Evolutionary conservation across 176 grass and related monocot genomes (phyloP).

Genomic region (sorghum (Sorghum bicolor)): Sorghum_bicolor_NCBIv3 NC_012877.2:4881501-4882000

Average conservation of each 20-base stretch:
- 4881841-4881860: neutral
- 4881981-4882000: neutral
- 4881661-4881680: conserved; percentile 19
- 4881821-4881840: neutral
- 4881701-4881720: conserved; percentile 2
- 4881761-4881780: neutral
- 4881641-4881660: conserved; percentile 4
- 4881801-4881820: neutral
- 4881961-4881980: neutral
- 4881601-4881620: neutral
- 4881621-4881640: neutral
- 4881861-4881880: neutral
- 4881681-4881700: neutral
- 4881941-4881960: neutral
- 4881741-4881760: conserved; percentile 3
- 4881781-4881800: neutral
- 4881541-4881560: conserved; percentile 11
- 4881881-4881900: neutral
- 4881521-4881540: neutral
- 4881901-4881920: neutral
- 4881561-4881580: conserved; percentile 17
- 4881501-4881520: conserved; percentile 2
- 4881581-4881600: conserved; percentile 5
- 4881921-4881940: neutral
- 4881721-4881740: neutral